phyloP scores from a whole-genome alignment of 2,329 filamentous ascomycete genomes.

The Talaromyces sp. region DNA sequence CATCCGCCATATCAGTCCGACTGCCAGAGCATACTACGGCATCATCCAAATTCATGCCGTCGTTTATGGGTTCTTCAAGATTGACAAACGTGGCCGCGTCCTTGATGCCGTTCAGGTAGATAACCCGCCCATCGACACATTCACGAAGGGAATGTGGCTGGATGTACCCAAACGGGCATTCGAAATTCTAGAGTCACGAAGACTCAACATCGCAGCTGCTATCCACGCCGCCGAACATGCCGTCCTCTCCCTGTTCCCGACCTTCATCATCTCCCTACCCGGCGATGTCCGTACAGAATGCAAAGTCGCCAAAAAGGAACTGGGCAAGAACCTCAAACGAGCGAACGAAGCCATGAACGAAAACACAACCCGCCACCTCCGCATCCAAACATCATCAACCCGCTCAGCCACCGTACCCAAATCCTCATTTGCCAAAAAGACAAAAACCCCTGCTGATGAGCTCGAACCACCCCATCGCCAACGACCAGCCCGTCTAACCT shows the following conservation, averaged over 20 bases:
- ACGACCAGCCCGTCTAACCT: conserved; percentile 81
- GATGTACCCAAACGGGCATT: conserved; percentile 80
- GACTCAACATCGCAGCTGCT: conserved; percentile 78
- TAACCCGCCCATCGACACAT: conserved; percentile 83
- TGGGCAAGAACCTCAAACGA: conserved; percentile 57
- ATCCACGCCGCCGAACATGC: conserved; percentile 97
- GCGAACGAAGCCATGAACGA: conserved; percentile 26
- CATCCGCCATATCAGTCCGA: conserved; percentile 66
- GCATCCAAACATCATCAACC: conserved; percentile 13
- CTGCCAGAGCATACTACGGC: conserved; percentile 77
- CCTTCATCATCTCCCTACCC: conserved; percentile 84
- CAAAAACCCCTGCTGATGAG: not conserved
- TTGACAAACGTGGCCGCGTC: conserved; percentile 81
- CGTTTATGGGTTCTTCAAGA: conserved; percentile 95
- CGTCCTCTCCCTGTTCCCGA: conserved; percentile 80
- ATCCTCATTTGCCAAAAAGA: conserved; percentile 4
- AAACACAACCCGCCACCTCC: not conserved
- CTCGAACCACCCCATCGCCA: conserved; percentile 57
- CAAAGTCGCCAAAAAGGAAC: conserved; percentile 84
- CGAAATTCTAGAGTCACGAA: conserved; percentile 69
- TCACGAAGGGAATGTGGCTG: conserved; percentile 91
- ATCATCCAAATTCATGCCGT: conserved; percentile 80
- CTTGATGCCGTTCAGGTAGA: conserved; percentile 91
- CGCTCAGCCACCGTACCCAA: not conserved
- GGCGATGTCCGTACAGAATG: conserved; percentile 94